A percentile compares a stretch with the other conserved stretches of the same genome.
phyloP scores from a whole-genome alignment of 148 eudicot genomes.

The Polygonum maritimum region DNA sequence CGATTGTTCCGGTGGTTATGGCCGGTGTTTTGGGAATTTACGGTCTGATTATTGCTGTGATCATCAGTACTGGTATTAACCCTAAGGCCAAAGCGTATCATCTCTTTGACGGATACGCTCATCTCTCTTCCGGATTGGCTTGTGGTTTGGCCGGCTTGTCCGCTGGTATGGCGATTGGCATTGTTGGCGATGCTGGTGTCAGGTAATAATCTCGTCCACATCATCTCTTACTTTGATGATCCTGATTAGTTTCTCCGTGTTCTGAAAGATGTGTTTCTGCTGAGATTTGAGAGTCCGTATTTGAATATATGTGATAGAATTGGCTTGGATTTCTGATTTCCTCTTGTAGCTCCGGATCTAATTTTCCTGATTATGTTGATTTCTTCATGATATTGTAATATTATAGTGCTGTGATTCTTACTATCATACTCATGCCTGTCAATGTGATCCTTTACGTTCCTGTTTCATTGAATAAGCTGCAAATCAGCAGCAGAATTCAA shows the following conservation, averaged over 20 bases:
- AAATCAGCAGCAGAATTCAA: too few relatives aligned
- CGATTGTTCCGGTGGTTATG: conserved; percentile 63
- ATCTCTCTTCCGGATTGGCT: conserved; percentile 52
- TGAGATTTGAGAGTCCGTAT: not conserved
- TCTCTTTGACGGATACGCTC: conserved; percentile 60
- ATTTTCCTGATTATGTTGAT: not conserved
- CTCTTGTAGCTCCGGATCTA: not conserved
- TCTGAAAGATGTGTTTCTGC: not conserved
- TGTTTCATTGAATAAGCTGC: not conserved
- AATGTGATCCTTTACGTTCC: not conserved
- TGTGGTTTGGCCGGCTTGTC: conserved; percentile 58
- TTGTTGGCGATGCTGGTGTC: conserved; percentile 63
- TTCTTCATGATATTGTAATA: not conserved
- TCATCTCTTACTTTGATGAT: not conserved
- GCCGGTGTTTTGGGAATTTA: conserved; percentile 68
- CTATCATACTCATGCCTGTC: not conserved
- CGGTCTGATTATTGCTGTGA: conserved; percentile 60
- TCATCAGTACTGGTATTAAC: conserved; percentile 54
- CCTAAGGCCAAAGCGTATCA: conserved; percentile 55
- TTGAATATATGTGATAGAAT: not conserved
- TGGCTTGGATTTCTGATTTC: not conserved
- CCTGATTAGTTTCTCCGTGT: not conserved
- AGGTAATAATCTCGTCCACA: conserved; percentile 27
- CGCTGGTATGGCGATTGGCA: conserved; percentile 63
- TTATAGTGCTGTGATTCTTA: not conserved